These are phyloP conservation scores for Mortierella sp. DNA, from an alignment of 371 early-diverging fungal species.

Conservation along the genomic window DNA sequence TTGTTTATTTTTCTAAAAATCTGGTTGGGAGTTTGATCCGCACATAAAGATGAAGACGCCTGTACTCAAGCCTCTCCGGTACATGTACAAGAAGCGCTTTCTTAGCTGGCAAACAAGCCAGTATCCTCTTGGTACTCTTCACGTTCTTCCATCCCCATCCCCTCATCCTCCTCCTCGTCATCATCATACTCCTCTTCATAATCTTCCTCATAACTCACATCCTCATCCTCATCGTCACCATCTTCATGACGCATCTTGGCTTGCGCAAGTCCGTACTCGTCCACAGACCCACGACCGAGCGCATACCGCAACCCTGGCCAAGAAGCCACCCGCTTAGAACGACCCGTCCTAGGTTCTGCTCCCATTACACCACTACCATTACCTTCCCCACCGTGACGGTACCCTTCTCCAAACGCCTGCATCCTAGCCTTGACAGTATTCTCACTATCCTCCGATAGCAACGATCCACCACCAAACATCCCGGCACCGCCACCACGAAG, in stretches of 20 bases:
- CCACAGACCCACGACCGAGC: slow-evolving; percentile 40
- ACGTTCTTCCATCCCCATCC: slow-evolving; percentile 23
- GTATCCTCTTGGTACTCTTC: slow-evolving; percentile 9
- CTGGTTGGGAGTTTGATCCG: background rate
- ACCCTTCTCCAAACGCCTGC: slow-evolving; percentile 33
- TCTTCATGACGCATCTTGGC: background rate
- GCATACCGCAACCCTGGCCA: slow-evolving; percentile 50
- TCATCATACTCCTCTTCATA: slow-evolving; percentile 13
- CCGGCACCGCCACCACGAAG: background rate
- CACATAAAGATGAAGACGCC: background rate
- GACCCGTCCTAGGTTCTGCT: slow-evolving; percentile 9
- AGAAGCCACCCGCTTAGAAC: slow-evolving; percentile 26
- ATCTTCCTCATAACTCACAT: slow-evolving; percentile 7
- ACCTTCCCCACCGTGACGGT: background rate
- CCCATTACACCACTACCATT: slow-evolving; percentile 1
- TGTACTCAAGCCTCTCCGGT: background rate
- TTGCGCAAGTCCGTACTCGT: slow-evolving; percentile 20
- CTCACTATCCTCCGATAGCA: slow-evolving; percentile 55
- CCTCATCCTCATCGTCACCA: background rate
- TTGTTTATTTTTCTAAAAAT: background rate
- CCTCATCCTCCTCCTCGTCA: slow-evolving; percentile 35
- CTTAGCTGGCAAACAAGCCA: background rate
- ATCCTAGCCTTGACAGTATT: slow-evolving; percentile 46
- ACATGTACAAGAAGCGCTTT: background rate
- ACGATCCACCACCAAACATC: slow-evolving; percentile 1